Base-by-base conservation (phyloP, 2,329 filamentous ascomycete genomes). In the Diaporthe humulicola region DNA sequence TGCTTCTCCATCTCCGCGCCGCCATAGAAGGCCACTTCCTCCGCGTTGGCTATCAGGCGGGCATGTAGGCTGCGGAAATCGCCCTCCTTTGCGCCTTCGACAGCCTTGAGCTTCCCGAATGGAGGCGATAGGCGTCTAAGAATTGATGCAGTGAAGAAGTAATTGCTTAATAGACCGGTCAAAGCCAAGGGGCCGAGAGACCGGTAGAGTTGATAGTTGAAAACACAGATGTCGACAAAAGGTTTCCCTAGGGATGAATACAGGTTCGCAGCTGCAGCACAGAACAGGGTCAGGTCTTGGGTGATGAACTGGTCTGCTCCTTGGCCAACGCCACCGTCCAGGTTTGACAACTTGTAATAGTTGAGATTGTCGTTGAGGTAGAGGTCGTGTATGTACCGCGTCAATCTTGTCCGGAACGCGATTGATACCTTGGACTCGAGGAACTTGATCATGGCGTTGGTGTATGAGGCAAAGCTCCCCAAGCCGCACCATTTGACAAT, bases 361-460 rank as follows among this genome's bases (percentile, higher is more conserved):
- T 97, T 98, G 77, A 98, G 90, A 79, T 97, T 95, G 73, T 97
- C 94, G 82, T 98, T 98, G 22, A 99, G 90, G 81, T 99, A 99
- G 12, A 99, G 87, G 81, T 99, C 97, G 84, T 99, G 97, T 71
- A 99, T 98, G 83, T 99, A 99, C 79, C 97, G 89, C 2, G 97
- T 99, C 19, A 99, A 88, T 15, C 97, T 92, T 6, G 97, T 99
- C 56, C 97, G 93, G 89, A 99, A 99, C 45, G 97, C 96, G 78
- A 99, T 99, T 9, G 96, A 98, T 71, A 99, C 95, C 86, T 99
- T 99, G 69, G 95, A 96, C 84, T 99, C 96, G 77, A 99, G 89
- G 85, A 94, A 99, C 84, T 98, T 98, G 88, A 99, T 99, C 94
- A 97, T 98, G 72, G 96, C 95, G 83, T 99, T 99, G 69, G 96